A percentile compares a stretch with the other conserved stretches of the same genome.
phyloP scores from a whole-genome alignment of 495 filamentous ascomycete species.

The Talaromyces thailandensis region DNA sequence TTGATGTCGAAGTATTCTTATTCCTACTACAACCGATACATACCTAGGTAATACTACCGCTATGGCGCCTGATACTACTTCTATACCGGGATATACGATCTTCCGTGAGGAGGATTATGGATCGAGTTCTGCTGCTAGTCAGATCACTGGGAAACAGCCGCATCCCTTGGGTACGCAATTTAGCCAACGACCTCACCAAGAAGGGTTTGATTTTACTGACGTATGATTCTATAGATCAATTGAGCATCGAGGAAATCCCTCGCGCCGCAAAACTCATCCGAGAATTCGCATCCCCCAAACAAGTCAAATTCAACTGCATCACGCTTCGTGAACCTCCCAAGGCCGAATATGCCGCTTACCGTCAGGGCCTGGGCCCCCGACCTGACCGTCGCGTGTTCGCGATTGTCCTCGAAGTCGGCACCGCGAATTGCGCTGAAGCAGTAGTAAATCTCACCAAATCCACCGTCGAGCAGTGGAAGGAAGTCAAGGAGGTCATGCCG shows the following conservation, averaged over 20 bases:
- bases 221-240: conserved; percentile 16
- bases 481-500: conserved; percentile 66
- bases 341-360: conserved; percentile 66
- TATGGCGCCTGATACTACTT: conserved; percentile 27
- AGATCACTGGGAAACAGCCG: conserved; percentile 18
- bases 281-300: conserved; percentile 20
- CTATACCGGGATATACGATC: conserved; percentile 28
- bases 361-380: conserved; percentile 42
- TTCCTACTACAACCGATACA: neutral
- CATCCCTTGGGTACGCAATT: conserved; percentile 21
- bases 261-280: conserved; percentile 22
- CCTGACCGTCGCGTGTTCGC: conserved; percentile 23
- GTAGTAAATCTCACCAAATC: conserved; percentile 63
- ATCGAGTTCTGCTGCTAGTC: conserved; percentile 22
- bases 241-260: conserved; percentile 25
- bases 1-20: neutral
- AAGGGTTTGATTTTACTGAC: neutral
- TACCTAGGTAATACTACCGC: conserved; percentile 7
- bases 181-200: neutral
- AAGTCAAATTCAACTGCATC: conserved; percentile 73
- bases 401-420: conserved; percentile 24
- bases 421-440: conserved; percentile 54
- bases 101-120: conserved; percentile 28
- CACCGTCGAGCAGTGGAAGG: conserved; percentile 63
- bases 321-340: conserved; percentile 74